phyloP scores from a whole-genome alignment of 1,284 basidiomycete species.

The Vanrija pseudolonga region DNA sequence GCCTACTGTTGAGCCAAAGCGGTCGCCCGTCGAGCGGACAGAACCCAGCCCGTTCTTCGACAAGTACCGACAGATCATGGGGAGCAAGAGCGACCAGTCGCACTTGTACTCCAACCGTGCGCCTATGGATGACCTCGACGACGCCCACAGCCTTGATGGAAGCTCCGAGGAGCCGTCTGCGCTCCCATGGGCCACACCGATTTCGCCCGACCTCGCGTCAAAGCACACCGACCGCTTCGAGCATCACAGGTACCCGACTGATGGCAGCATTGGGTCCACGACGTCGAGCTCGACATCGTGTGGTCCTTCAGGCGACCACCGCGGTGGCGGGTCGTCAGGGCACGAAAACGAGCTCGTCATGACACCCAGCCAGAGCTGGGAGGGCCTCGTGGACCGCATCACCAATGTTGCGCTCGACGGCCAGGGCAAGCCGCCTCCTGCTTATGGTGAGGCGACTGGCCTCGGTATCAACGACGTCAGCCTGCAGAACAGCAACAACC shows the following conservation, averaged over 20 bases:
- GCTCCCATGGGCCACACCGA: slow-evolving; percentile 40
- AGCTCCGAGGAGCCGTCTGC: slow-evolving; percentile 27
- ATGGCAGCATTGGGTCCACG: slow-evolving; percentile 37
- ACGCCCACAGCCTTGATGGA: not conserved
- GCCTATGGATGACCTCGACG: slow-evolving; percentile 17
- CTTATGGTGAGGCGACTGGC: not conserved
- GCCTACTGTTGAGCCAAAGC: slow-evolving; percentile 4
- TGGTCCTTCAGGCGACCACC: not conserved
- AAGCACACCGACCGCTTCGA: slow-evolving; percentile 1
- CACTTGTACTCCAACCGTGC: slow-evolving; percentile 1
- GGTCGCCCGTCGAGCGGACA: slow-evolving; percentile 3
- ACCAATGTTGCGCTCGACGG: not conserved
- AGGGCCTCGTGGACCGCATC: slow-evolving; percentile 34
- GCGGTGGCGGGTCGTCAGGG: slow-evolving; percentile 20
- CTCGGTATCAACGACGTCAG: slow-evolving; percentile 5
- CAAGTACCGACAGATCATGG: slow-evolving; percentile 48
- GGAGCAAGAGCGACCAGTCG: slow-evolving; percentile 19
- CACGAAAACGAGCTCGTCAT: slow-evolving; percentile 41
- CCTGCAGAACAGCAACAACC: slow-evolving; percentile 6
- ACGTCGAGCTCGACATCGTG: slow-evolving; percentile 23
- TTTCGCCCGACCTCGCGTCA: not conserved
- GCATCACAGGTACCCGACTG: slow-evolving; percentile 29
- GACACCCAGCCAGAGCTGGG: slow-evolving; percentile 45
- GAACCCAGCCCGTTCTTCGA: slow-evolving; percentile 52
- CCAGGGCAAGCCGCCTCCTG: not conserved